These are phyloP conservation scores for Juglanconis oblonga DNA, from an alignment of 2,329 filamentous ascomycete species.

Conservation along the genomic window DNA sequence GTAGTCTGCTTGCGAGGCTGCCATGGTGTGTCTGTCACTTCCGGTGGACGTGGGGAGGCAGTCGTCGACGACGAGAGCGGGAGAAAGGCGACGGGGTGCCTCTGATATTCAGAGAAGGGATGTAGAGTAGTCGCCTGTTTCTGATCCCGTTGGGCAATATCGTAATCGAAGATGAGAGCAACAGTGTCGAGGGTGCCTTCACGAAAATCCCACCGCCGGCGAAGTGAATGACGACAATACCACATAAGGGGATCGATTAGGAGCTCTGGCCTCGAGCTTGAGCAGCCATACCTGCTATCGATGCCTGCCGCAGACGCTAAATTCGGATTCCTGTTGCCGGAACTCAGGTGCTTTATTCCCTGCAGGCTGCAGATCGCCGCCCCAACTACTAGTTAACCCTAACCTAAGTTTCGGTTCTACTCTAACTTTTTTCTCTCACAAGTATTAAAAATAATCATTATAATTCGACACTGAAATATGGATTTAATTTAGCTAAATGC, in stretches of 20 bases:
- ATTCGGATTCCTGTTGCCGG: background rate
- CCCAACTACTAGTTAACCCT: background rate
- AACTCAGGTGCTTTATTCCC: background rate
- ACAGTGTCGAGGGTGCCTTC: too few relatives aligned
- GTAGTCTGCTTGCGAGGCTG: constrained; percentile 53
- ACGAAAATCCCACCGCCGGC: too few relatives aligned
- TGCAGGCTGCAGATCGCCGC: background rate
- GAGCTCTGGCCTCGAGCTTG: background rate
- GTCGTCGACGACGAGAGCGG: constrained; percentile 7
- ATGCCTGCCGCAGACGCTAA: constrained; percentile 7
- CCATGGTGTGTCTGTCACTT: constrained; percentile 22
- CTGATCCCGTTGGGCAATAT: background rate
- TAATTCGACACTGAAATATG: too few relatives aligned
- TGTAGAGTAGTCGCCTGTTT: background rate
- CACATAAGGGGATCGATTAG: background rate
- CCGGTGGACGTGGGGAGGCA: background rate
- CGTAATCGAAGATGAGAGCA: background rate
- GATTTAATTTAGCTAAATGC: too few relatives aligned
- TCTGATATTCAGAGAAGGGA: background rate
- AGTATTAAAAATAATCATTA: background rate
- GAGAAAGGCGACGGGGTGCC: background rate
- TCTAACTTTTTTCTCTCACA: background rate
- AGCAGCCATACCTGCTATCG: constrained; percentile 1
- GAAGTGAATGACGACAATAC: constrained; percentile 9
- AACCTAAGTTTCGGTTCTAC: background rate